Evolutionary conservation across 331 rosid species (phyloP).

Genomic region (Arachis monticola): DNA sequence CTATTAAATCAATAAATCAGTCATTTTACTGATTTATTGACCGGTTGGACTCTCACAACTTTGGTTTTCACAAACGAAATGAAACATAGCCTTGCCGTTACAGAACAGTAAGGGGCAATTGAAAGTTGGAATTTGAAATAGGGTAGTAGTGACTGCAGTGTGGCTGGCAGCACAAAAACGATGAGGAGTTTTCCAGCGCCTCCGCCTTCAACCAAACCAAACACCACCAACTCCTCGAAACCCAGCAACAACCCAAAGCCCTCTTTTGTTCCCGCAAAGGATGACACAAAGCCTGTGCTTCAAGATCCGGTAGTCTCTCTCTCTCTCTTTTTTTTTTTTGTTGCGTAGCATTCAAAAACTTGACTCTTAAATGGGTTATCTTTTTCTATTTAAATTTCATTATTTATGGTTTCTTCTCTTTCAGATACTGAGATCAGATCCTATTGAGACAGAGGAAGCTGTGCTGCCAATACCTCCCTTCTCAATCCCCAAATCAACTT

Average conservation of each 20-base stretch:
- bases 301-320: constrained; percentile 77
- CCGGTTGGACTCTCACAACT: too few relatives aligned
- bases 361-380: constrained; percentile 9
- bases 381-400: not conserved
- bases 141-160: not conserved
- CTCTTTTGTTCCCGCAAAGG: constrained; percentile 73
- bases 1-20: too few relatives aligned
- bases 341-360: constrained; percentile 41
- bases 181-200: constrained; percentile 55
- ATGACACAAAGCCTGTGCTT: constrained; percentile 86
- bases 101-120: too few relatives aligned
- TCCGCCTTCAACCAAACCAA: constrained; percentile 41
- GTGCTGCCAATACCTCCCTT: constrained; percentile 77
- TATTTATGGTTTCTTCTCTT: constrained; percentile 15
- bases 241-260: constrained; percentile 50
- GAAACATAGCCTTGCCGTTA: too few relatives aligned
- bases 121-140: too few relatives aligned
- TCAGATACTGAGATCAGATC: constrained; percentile 88
- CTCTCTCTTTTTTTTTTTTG: constrained; percentile 45
- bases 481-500: constrained; percentile 38
- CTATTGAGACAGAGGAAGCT: constrained; percentile 91
- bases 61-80: too few relatives aligned
- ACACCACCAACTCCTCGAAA: constrained; percentile 39
- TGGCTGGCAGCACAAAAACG: not conserved
- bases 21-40: too few relatives aligned